Conservation (phyloP, 2,329 filamentous ascomycete species). For the Penicillium sp. region DNA sequence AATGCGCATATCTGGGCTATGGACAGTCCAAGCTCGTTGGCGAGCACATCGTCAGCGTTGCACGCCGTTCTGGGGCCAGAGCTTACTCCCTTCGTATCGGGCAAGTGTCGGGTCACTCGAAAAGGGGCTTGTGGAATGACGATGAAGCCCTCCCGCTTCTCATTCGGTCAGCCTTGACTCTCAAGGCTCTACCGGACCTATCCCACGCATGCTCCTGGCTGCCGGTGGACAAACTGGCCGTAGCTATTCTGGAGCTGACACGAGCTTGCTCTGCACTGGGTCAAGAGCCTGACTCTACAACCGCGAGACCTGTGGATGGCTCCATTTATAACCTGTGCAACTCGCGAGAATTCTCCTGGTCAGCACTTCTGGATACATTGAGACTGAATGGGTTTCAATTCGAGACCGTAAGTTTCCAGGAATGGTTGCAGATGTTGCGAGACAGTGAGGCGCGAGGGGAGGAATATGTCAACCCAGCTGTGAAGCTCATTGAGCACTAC, state of each 20-base stretch:
- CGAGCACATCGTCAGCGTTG: conserved; percentile 31
- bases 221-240: conserved; percentile 31
- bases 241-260: conserved; percentile 28
- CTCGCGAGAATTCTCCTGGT: conserved; percentile 36
- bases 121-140: conserved; percentile 36
- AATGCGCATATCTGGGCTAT: conserved; percentile 31
- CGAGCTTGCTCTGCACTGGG: conserved; percentile 10
- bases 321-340: conserved; percentile 34
- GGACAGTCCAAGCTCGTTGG: conserved; percentile 35
- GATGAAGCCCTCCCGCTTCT: conserved; percentile 34
- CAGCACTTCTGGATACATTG: conserved; percentile 30
- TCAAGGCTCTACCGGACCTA: conserved; percentile 27
- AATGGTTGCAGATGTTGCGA: conserved; percentile 36
- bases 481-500: conserved; percentile 34
- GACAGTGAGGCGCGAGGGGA: conserved; percentile 29
- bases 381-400: conserved; percentile 35
- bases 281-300: not conserved
- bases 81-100: conserved; percentile 35
- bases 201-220: conserved; percentile 32
- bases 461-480: conserved; percentile 31
- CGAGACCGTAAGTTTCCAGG: conserved; percentile 30
- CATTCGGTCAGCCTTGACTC: conserved; percentile 31
- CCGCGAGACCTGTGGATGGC: conserved; percentile 14
- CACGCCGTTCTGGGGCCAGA: conserved; percentile 24
- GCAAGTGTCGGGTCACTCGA: conserved; percentile 36